Conservation (phyloP, 768 basidiomycete genomes). For the Kwoniella botswanensis region DNA sequence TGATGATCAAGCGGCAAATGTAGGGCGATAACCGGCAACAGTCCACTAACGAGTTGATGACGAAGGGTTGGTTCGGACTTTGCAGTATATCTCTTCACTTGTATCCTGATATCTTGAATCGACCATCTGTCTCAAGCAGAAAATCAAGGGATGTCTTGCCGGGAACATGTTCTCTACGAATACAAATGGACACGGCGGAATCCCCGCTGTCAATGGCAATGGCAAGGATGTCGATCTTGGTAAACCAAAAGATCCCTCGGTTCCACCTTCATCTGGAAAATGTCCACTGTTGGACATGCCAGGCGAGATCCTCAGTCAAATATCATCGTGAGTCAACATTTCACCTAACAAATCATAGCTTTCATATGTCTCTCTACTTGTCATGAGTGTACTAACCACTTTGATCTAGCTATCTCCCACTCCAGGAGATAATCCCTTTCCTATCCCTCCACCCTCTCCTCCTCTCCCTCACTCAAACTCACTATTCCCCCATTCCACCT, state of each 20-base stretch:
- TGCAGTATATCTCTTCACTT: too few species aligned
- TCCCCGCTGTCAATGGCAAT: neutral
- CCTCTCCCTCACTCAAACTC: slow-evolving; percentile 35
- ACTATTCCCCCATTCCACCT: slow-evolving; percentile 44
- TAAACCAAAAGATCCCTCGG: slow-evolving; percentile 4
- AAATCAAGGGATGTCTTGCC: too few species aligned
- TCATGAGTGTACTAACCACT: too few species aligned
- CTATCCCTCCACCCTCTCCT: slow-evolving; percentile 43
- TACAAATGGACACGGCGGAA: too few species aligned
- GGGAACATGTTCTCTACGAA: too few species aligned
- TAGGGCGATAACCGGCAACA: neutral
- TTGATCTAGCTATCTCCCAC: slow-evolving; percentile 39
- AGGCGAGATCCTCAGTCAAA: slow-evolving; percentile 49
- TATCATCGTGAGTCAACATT: slow-evolving; percentile 40
- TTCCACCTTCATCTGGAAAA: slow-evolving; percentile 14
- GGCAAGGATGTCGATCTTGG: neutral
- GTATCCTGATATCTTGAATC: too few species aligned
- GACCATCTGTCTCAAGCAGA: too few species aligned
- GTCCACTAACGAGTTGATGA: too few species aligned
- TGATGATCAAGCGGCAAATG: slow-evolving; percentile 1
- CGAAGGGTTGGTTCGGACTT: too few species aligned
- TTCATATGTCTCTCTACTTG: too few species aligned
- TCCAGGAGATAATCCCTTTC: slow-evolving; percentile 39
- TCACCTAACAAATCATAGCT: too few species aligned
- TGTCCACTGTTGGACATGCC: slow-evolving; percentile 43